Base-by-base conservation (phyloP, 805 yeast genomes). In the Scheffersomyces amazonensis region DNA sequence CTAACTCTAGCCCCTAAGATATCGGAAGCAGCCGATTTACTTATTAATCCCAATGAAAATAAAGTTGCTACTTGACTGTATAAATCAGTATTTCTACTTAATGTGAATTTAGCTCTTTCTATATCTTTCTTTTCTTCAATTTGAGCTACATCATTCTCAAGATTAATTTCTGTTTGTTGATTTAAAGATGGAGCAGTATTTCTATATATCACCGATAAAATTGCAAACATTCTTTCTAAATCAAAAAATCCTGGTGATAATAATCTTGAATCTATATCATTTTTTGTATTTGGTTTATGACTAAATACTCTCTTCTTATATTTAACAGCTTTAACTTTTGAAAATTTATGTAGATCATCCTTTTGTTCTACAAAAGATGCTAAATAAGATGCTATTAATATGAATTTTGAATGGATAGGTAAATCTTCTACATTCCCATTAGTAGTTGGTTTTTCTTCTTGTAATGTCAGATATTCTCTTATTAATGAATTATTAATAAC, bases 301-400 rank as follows among this genome's bases (percentile, higher is more conserved):
- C 25, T 29, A 13, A 32, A 18, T 6, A 24, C 32, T 17, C 42
- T 36, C 70, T 76, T 51, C 42, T 58, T 62, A 20, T 51, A 45
- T 31, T 62, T 62, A 19, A 54, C 49, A 12, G 61, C 53, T 38
- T 63, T 63, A 31, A 83, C 65, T 42, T 73, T 78, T 22, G 96
- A 83, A 51, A 87, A 90, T 37, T 76, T 66, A 36, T 78, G 75
- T 50, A 80, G 64, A 58, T 89, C 97, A 51, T 74, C 75, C 43
- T 78, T 75, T 2, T 83, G 80, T 21, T 83, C 85, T 39, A 80
- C 77, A 53, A 76, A 85, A 0, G 96, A 87, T 1, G 96, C 95
- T 34, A 89, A 62, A 56, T 84, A 90, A 1, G 95, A 81, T 1
- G 96, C 87, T 22, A 88, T 73, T 12, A 89, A 60, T n/a, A 90